These are phyloP conservation scores for Rhynchospora pubera DNA, from an alignment of 176 grass and related monocot species.

Conservation along the genomic window DNA sequence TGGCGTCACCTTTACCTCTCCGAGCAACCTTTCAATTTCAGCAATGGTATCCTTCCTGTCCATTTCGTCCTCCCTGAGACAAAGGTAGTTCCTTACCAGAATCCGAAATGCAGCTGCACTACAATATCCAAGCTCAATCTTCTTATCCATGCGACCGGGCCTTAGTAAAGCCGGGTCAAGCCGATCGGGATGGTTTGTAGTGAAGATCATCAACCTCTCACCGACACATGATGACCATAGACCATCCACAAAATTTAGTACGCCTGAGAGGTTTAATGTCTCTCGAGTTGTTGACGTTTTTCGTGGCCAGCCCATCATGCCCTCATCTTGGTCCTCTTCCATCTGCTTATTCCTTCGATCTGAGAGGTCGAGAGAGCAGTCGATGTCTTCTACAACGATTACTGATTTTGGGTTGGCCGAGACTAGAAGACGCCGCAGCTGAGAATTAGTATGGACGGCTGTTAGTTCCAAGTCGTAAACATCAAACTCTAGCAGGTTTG, in stretches of 20 bases:
- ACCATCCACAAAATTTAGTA: slow-evolving; percentile 75
- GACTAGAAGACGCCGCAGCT: slow-evolving; percentile 53
- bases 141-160: slow-evolving; percentile 64
- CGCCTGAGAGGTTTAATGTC: slow-evolving; percentile 47
- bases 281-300: slow-evolving; percentile 5
- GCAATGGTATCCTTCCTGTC: slow-evolving; percentile 20
- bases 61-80: slow-evolving; percentile 15
- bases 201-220: slow-evolving; percentile 74
- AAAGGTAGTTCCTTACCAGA: slow-evolving; percentile 56
- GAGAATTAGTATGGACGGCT: slow-evolving; percentile 47
- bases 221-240: slow-evolving; percentile 72
- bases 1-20: slow-evolving; percentile 42
- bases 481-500: slow-evolving; percentile 88
- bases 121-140: slow-evolving; percentile 65
- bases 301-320: background rate
- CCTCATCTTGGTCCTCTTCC: background rate
- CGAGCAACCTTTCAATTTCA: slow-evolving; percentile 41
- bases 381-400: slow-evolving; percentile 72
- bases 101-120: slow-evolving; percentile 36
- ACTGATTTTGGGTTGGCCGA: slow-evolving; percentile 65
- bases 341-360: slow-evolving; percentile 33
- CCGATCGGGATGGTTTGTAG: slow-evolving; percentile 61
- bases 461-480: slow-evolving; percentile 85
- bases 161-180: slow-evolving; percentile 62
- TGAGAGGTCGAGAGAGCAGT: slow-evolving; percentile 64